These are phyloP conservation scores for Spinellus fusiger DNA, from an alignment of 192 early-diverging fungal species.

Conservation along the genomic window DNA sequence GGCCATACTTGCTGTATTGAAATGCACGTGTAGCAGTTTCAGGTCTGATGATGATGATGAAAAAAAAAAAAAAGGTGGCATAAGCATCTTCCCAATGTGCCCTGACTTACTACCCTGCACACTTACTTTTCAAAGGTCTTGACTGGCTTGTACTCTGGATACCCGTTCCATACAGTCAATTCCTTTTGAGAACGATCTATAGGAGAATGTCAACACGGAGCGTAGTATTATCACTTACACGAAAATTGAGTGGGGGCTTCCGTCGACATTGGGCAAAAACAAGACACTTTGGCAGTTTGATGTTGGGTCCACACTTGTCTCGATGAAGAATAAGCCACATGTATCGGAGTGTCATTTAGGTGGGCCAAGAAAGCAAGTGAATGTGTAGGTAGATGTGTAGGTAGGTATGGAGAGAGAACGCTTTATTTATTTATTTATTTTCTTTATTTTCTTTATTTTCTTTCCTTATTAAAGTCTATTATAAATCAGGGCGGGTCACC, in stretches of 20 bases:
- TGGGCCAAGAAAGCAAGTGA: no score
- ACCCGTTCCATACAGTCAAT: constrained; percentile 46
- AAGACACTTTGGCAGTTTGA: neutral
- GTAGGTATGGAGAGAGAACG: neutral
- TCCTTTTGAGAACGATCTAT: constrained; percentile 49
- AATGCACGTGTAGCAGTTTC: constrained; percentile 44
- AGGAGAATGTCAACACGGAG: neutral
- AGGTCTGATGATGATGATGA: constrained; percentile 22
- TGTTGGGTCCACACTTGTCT: neutral
- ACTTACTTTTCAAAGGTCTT: constrained; percentile 48
- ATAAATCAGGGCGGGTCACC: constrained; percentile 12
- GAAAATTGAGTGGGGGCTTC: constrained; percentile 45
- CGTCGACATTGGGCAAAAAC: constrained; percentile 10
- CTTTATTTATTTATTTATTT: neutral
- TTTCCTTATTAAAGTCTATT: neutral
- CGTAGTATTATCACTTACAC: constrained; percentile 31
- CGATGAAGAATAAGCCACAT: neutral
- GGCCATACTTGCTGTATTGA: constrained; percentile 72
- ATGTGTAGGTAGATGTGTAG: no score
- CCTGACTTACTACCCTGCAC: no score
- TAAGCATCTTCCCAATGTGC: no score
- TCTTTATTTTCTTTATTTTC: neutral
- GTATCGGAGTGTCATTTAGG: neutral
- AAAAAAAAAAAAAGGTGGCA: neutral
- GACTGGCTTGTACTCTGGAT: constrained; percentile 44